Base-by-base conservation (phyloP, 2,329 filamentous ascomycete genomes). In the Cladophialophora yegresii region DNA sequence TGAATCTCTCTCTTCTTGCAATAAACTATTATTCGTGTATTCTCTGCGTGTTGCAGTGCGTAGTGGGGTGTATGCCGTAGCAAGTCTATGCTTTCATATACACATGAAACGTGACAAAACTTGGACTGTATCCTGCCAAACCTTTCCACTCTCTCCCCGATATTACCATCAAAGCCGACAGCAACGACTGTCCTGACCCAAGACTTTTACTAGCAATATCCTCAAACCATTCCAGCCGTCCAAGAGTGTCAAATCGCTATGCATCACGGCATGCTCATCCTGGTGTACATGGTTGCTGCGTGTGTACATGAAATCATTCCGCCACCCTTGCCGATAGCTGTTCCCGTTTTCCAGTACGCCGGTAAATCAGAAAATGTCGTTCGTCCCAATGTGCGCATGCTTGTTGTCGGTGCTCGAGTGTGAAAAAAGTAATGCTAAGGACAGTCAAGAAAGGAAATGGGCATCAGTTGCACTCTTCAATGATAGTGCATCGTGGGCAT, bases 361-460 rank as follows among this genome's bases (percentile, higher is more conserved):
- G 26, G 36, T 57, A 56, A 56, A 60, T 51, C 51, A 36, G 26
- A 61, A 61, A 58, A 62, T 45, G 54, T 53, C 58, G 53, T 51
- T 53, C 58, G 53, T 51, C 22, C 47, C 49, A 23, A 40, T 55
- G 36, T 58, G 60, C 36, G 57, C 32, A 22, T 45, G 47, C 55
- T 54, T 13, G 23, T 36, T 43, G 43, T 32, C 54, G 45, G 22
- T 45, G 59, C 50, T 60, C 62, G 62, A 65, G 56, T 54, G 51
- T n/a, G 33, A 65, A 65, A 62, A 28, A 12, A 59, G 54, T 43
- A 23, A 55, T 65, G 64, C 59, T 63, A 66, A 67, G 49, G 60
- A 69, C 64, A 68, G 59, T 65, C 28, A 56, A 68, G 66, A 69
- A 70, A 57, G 33, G 47, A 59, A 67, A 64, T 54, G 32, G 22